Evolutionary conservation across 306 rosid species (phyloP).

Genomic region (Quercus bicolor): DNA sequence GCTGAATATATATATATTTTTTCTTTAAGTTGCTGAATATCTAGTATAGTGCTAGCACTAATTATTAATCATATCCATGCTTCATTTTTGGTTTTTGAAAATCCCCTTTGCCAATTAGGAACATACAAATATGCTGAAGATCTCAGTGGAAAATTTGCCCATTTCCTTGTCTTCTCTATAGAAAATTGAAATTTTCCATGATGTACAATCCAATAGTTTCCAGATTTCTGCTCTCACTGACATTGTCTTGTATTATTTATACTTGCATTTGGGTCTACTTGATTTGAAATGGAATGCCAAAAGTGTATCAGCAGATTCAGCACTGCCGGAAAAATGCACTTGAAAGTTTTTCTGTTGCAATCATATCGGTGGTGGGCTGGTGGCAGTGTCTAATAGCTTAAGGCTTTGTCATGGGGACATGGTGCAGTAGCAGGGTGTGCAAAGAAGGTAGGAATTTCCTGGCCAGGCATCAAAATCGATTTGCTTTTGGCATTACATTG

Average conservation of each 20-base stretch:
- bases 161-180: not conserved
- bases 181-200: not conserved
- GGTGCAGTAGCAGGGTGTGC: conserved; percentile 64
- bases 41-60: not conserved
- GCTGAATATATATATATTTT: not conserved
- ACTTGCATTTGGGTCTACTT: conserved; percentile 11
- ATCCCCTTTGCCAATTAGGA: not conserved
- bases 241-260: conserved; percentile 8
- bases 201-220: conserved; percentile 5
- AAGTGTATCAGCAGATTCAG: not conserved
- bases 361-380: conserved; percentile 9
- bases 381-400: conserved; percentile 13
- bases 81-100: not conserved
- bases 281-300: conserved; percentile 4
- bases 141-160: not conserved
- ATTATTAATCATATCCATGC: not conserved
- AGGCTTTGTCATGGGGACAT: conserved; percentile 36
- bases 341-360: conserved; percentile 23
- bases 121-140: not conserved
- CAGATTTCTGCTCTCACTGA: conserved; percentile 3
- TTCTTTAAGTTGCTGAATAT: not conserved
- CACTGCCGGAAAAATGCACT: conserved; percentile 10
- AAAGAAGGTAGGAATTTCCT: conserved; percentile 55
- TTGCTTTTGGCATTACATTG: conserved; percentile 37
- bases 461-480: conserved; percentile 72